Conservation (phyloP, 208 protist genomes). For the Leishmania tarentolae region DNA sequence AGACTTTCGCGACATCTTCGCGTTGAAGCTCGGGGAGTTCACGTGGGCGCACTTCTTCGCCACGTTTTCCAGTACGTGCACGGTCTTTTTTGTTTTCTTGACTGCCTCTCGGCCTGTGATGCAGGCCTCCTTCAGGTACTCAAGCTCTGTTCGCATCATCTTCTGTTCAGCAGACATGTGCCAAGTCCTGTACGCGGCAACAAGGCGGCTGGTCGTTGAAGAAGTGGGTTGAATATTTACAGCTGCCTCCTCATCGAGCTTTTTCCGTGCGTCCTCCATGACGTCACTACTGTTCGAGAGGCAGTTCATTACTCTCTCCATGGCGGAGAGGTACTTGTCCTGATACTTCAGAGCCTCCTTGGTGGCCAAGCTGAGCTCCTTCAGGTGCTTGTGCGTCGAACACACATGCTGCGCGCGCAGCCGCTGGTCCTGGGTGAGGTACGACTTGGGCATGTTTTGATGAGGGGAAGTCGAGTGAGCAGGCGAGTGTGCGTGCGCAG, state of each 20-base stretch:
- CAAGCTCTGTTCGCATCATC: conserved; percentile 4
- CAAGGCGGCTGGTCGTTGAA: background rate
- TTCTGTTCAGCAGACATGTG: conserved; percentile 1
- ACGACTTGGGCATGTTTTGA: conserved; percentile 4
- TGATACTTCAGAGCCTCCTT: conserved; percentile 11
- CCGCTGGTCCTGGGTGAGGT: conserved; percentile 11
- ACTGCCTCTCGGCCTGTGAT: background rate
- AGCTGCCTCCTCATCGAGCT: background rate
- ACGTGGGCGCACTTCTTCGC: conserved; percentile 14
- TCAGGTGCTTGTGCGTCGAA: conserved; percentile 9
- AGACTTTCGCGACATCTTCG: background rate
- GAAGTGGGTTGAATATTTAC: background rate
- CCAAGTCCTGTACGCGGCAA: conserved; percentile 9
- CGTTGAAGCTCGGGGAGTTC: background rate
- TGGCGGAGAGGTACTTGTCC: conserved; percentile 5
- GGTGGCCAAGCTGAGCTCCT: conserved; percentile 3
- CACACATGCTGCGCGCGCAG: conserved; percentile 10
- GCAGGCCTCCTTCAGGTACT: conserved; percentile 8
- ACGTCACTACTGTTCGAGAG: background rate
- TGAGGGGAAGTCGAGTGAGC: background rate
- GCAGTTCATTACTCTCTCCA: conserved; percentile 15
- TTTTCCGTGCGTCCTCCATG: background rate
- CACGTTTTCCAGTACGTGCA: background rate
- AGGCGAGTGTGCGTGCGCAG: background rate
- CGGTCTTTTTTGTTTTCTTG: conserved; percentile 7